Base-by-base conservation (phyloP, 2,329 filamentous ascomycete genomes). In the Aspergillus sp. region DNA sequence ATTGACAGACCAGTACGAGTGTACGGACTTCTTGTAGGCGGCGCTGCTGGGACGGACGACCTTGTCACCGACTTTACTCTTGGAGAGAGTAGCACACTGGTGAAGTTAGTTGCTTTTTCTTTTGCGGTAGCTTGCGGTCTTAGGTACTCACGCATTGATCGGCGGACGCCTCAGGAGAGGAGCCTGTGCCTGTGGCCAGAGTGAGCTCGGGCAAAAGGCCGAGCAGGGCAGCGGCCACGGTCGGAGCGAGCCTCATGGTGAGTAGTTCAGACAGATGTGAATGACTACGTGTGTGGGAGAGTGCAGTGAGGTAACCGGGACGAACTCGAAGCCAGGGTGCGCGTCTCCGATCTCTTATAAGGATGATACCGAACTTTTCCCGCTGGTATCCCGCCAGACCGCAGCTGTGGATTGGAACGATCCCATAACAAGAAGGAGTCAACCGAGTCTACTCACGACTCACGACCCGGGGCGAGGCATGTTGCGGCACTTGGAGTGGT, bases 1-100 rank as follows among this genome's bases (percentile, higher is more conserved):
- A 41, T 69, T 67, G n/a, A 59, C 47, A n/a, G 64, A 60, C 52
- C 62, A 70, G 49, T 67, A 68, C 5, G 62, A 65, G 1, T 26
- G 39, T 3, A 65, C 55, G 15, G 65, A 68, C 8, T 47, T 20
- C n/a, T 59, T 50, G 44, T 67, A 69, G n/a, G 55, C 59, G 4
- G 44, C 20, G 13, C 42, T 47, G 39, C 47, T 41, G 26, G 66
- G 65, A 20, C 63, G 62, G 18, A 62, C 18, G n/a, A 65, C 63
- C 34, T 66, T 64, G 34, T 63, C n/a, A 13, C 54, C 39, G 22
- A 61, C 12, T 15, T 36, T 15, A 32, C 53, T 61, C 2, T 32
- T 20, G 15, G 43, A 32, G 20, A 63, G 49, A 13, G 59, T 54
- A 4, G 44, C 30, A 24, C 61, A 63, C 61, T 63, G 17, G n/a